A percentile compares a stretch with the other conserved stretches of the same genome.
Evolutionary conservation across 2,329 filamentous ascomycete genomes (phyloP).

Genomic region (Phyllosticta ampelicida): DNA sequence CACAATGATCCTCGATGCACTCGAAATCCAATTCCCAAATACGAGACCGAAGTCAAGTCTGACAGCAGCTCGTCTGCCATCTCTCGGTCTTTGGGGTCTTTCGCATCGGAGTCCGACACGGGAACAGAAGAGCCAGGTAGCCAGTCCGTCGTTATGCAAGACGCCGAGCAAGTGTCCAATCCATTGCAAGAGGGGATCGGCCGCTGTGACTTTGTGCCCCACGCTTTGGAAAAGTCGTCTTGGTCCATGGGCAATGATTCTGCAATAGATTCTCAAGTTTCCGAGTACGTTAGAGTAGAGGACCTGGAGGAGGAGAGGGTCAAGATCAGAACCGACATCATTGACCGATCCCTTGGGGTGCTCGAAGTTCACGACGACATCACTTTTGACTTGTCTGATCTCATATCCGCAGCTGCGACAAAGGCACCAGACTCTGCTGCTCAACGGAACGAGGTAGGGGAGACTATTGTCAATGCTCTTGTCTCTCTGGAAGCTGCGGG

Average conservation of each 20-base stretch:
- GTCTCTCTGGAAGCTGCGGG: constrained; percentile 54
- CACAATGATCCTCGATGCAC: constrained; percentile 45
- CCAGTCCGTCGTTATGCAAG: constrained; percentile 31
- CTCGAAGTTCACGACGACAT: constrained; percentile 78
- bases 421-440: constrained; percentile 49
- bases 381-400: constrained; percentile 81
- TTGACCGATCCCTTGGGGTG: constrained; percentile 83
- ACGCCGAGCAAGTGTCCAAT: constrained; percentile 13
- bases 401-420: constrained; percentile 62
- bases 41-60: constrained; percentile 23
- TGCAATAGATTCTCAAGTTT: background rate
- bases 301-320: constrained; percentile 67
- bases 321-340: constrained; percentile 63
- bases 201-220: background rate
- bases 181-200: background rate
- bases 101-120: background rate
- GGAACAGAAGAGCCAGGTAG: constrained; percentile 20
- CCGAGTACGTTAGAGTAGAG: constrained; percentile 52
- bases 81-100: background rate
- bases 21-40: constrained; percentile 55
- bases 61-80: constrained; percentile 1
- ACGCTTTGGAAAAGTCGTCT: background rate
- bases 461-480: constrained; percentile 73
- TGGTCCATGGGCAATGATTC: background rate
- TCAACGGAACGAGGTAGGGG: constrained; percentile 61